Evolutionary conservation across 306 rosid genomes (phyloP).

Genomic region (Malus asiatica): DNA sequence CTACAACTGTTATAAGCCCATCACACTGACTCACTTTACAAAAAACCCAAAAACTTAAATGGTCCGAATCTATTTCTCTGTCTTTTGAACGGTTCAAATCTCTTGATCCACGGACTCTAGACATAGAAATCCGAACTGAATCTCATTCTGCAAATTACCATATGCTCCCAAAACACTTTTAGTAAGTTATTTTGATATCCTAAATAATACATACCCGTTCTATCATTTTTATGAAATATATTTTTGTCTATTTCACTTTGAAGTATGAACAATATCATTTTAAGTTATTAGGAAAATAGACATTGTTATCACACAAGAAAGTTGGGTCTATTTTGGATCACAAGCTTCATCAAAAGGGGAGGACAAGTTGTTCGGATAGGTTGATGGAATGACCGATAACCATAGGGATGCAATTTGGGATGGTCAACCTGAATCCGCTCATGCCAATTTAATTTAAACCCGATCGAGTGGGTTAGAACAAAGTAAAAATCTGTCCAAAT

Average conservation of each 20-base stretch:
- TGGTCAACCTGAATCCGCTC: too few relatives aligned
- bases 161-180: neutral
- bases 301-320: neutral
- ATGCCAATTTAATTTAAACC: too few relatives aligned
- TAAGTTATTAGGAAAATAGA: neutral
- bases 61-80: too few relatives aligned
- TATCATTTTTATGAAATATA: neutral
- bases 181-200: neutral
- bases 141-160: neutral
- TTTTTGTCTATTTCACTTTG: neutral
- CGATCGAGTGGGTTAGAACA: too few relatives aligned
- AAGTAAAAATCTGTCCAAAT: too few relatives aligned
- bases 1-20: too few relatives aligned
- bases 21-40: too few relatives aligned
- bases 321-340: neutral
- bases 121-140: too few relatives aligned
- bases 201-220: neutral
- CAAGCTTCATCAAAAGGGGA: neutral
- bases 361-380: neutral
- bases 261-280: neutral
- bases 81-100: too few relatives aligned
- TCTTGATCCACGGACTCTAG: rapidly evolving
- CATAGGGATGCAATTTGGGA: too few relatives aligned
- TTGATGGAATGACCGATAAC: neutral
- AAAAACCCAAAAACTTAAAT: too few relatives aligned